Base-by-base conservation (phyloP, 768 basidiomycete genomes). In the Galerina marginata region DNA sequence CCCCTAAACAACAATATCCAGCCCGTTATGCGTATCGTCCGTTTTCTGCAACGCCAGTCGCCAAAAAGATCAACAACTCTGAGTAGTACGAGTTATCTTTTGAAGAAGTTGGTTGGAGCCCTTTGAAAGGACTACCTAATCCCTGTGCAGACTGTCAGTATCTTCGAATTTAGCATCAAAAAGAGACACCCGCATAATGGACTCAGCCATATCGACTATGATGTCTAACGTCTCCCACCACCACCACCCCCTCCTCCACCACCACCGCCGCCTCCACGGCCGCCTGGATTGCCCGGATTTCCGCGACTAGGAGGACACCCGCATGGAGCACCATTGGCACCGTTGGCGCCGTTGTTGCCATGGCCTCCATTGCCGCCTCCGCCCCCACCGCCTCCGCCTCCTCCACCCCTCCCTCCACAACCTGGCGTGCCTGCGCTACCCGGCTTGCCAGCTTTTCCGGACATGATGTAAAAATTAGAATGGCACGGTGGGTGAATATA, bases 181-280 rank as follows among this genome's bases (percentile, higher is more conserved):
- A 23, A 10, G 16, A 16, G 20, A 11, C 20, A 23, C 20, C n/a
- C 16, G 16, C 46, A 20, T 20, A 20, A 10, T 9, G 26, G 7
- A 47, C 46, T 26, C 9, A 23, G 20, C 20, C 23, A 47, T 11
- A 47, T 11, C 26, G 16, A 47, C 11, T 10, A 14, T 47, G 23
- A 20, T 26, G 6, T 20, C 20, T 25, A 9, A 20, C 12, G 20
- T 49, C 56, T 9, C 26, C 50, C 20, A n/a, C 50, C 14, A 10
- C 57, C 38, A 50, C 57, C 48, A 10, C 57, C 15, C 10, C 57
- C 48, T 11, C 48, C 47, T 36, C 59, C 45, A 6, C 51, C 25
- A 10, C 52, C 38, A 16, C 52, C 36, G 6, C 59, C 37, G 10
- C 46, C 46, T 33, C 59, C 25, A 38, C 36, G 49, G 9, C 49